Conservation (phyloP, 306 rosid species). For the Malus sieversii region DNA sequence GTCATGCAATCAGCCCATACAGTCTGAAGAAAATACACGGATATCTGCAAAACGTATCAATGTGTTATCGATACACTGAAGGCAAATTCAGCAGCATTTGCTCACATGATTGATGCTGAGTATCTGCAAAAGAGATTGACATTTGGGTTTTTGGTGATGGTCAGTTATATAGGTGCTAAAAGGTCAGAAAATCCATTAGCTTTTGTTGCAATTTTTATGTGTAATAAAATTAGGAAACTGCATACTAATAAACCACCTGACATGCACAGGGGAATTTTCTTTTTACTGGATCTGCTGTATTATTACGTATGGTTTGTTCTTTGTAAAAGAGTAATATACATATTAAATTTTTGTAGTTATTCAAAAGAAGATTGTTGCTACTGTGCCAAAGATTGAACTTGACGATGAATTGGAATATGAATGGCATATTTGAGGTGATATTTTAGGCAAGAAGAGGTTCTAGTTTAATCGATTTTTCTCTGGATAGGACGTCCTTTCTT, state of each 20-base stretch:
- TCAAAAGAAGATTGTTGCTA: neutral
- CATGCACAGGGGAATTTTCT: neutral
- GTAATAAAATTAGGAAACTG: conserved; percentile 6
- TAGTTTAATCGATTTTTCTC: neutral
- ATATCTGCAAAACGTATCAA: neutral
- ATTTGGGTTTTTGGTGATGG: conserved; percentile 3
- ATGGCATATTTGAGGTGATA: too few relatives aligned
- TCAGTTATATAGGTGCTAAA: conserved; percentile 11
- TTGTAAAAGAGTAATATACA: neutral
- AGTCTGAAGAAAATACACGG: conserved; percentile 30
- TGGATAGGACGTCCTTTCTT: too few relatives aligned
- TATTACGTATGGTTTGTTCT: neutral
- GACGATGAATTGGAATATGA: neutral
- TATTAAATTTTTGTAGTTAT: neutral
- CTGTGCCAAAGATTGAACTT: neutral
- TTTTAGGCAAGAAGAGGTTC: too few relatives aligned
- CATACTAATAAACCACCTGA: neutral
- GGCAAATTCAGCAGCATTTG: conserved; percentile 22
- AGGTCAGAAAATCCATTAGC: neutral
- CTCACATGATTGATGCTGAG: conserved; percentile 8
- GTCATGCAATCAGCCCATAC: conserved; percentile 54
- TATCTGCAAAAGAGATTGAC: conserved; percentile 8
- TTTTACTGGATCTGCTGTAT: neutral
- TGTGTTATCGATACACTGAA: neutral
- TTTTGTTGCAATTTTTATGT: neutral